Evolutionary conservation across 257 asterid genomes (phyloP).

Genomic region (Ajuga chamaepitys): DNA sequence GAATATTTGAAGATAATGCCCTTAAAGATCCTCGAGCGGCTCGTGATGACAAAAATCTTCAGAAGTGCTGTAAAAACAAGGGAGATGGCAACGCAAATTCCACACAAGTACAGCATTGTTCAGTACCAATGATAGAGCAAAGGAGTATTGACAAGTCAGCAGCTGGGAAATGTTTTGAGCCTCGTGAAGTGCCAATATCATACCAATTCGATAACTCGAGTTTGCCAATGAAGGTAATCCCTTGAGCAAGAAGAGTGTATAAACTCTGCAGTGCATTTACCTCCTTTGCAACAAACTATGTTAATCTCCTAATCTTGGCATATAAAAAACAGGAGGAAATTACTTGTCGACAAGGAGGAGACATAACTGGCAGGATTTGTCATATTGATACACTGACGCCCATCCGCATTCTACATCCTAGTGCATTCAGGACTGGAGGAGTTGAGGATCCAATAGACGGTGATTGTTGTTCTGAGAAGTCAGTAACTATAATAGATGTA

Average conservation of each 20-base stretch:
- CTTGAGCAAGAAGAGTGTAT: no score
- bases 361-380: constrained; percentile 4
- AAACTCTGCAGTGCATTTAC: background rate
- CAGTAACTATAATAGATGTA: constrained; percentile 10
- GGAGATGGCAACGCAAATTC: constrained; percentile 17
- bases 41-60: constrained; percentile 16
- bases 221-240: constrained; percentile 53
- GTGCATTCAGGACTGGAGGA: background rate
- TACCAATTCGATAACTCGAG: constrained; percentile 15
- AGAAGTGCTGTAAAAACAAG: constrained; percentile 8
- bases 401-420: background rate
- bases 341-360: constrained; percentile 7
- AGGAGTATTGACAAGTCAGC: constrained; percentile 10
- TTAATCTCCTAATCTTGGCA: constrained; percentile 15
- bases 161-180: constrained; percentile 10
- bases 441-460: constrained; percentile 5
- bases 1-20: constrained; percentile 31
- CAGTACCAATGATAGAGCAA: constrained; percentile 6
- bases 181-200: constrained; percentile 15
- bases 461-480: background rate
- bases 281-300: background rate
- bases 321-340: constrained; percentile 27
- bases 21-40: constrained; percentile 23
- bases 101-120: constrained; percentile 17
- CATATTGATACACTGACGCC: constrained; percentile 15